Conservation (phyloP, 176 grass and related monocot genomes). For the Carex parvula region DNA sequence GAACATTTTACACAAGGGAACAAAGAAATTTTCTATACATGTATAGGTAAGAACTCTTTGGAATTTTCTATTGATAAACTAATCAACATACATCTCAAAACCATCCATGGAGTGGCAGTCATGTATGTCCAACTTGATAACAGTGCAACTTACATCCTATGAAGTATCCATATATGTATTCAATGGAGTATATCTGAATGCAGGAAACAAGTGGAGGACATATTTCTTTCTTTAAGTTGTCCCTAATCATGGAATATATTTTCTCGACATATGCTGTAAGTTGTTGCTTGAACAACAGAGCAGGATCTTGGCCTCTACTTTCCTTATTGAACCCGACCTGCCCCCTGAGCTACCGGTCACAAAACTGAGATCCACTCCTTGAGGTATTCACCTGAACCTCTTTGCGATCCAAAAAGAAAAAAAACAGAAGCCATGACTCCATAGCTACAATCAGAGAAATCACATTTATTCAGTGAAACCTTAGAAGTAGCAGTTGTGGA, state of each 20-base stretch:
- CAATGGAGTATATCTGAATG: conserved; percentile 70
- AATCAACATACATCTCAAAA: conserved; percentile 17
- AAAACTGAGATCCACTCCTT: conserved; percentile 83
- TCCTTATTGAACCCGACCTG: conserved; percentile 63
- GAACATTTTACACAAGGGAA: neutral
- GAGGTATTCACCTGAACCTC: conserved; percentile 92
- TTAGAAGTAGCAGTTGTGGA: no score
- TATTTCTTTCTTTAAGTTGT: conserved; percentile 99
- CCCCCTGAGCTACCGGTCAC: conserved; percentile 68
- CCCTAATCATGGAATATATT: conserved; percentile 98
- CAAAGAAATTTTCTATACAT: neutral
- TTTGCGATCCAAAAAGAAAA: conserved; percentile 31
- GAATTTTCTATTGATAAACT: conserved; percentile 21
- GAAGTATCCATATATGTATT: conserved; percentile 6
- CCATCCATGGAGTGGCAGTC: conserved; percentile 12
- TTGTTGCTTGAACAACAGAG: conserved; percentile 92
- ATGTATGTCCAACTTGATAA: conserved; percentile 4
- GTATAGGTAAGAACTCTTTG: neutral
- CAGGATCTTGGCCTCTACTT: conserved; percentile 97
- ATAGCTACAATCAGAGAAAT: no score
- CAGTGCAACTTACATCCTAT: neutral
- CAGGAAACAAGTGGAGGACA: conserved; percentile 77
- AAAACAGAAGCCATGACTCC: no score
- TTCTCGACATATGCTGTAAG: conserved; percentile 95
- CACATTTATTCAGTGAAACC: no score